Percentiles rank a stretch among this genome's conserved stretches.
phyloP scores from a whole-genome alignment of 805 yeast species.

The Naumovozyma dairenensis region DNA sequence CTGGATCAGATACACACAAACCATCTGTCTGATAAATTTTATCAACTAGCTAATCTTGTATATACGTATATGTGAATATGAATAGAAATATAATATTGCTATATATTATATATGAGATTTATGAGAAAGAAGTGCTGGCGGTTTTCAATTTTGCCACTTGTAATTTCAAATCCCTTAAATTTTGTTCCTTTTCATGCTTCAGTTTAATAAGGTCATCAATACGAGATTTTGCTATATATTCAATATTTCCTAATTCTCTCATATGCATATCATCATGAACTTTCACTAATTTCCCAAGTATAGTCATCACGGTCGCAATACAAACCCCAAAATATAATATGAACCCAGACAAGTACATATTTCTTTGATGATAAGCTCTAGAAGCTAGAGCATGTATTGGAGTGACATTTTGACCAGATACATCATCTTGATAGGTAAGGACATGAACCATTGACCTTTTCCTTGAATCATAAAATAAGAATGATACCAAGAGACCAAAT shows the following conservation, averaged over 20 bases:
- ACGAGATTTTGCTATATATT: too few species aligned
- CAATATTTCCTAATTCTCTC: not conserved
- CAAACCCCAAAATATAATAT: constrained; percentile 45
- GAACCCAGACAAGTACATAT: constrained; percentile 50
- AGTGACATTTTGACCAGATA: constrained; percentile 10
- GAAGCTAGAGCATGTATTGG: constrained; percentile 44
- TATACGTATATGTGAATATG: too few species aligned
- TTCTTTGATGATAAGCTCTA: constrained; percentile 52
- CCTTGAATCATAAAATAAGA: constrained; percentile 47
- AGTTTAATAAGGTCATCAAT: too few species aligned
- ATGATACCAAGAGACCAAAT: constrained; percentile 31
- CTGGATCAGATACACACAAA: constrained; percentile 24
- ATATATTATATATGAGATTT: too few species aligned
- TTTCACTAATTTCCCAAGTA: constrained; percentile 41
- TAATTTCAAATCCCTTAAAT: too few species aligned
- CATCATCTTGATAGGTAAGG: constrained; percentile 8
- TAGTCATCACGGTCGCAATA: constrained; percentile 41
- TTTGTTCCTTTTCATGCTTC: too few species aligned
- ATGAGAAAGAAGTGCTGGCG: too few species aligned
- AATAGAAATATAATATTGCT: too few species aligned
- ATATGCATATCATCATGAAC: constrained; percentile 25
- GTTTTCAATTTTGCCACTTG: too few species aligned
- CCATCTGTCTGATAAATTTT: too few species aligned
- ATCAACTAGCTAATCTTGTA: too few species aligned
- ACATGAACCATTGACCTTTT: constrained; percentile 32